Base-by-base conservation (phyloP, 2,329 filamentous ascomycete genomes). In the Tolypocladium paradoxum region DNA sequence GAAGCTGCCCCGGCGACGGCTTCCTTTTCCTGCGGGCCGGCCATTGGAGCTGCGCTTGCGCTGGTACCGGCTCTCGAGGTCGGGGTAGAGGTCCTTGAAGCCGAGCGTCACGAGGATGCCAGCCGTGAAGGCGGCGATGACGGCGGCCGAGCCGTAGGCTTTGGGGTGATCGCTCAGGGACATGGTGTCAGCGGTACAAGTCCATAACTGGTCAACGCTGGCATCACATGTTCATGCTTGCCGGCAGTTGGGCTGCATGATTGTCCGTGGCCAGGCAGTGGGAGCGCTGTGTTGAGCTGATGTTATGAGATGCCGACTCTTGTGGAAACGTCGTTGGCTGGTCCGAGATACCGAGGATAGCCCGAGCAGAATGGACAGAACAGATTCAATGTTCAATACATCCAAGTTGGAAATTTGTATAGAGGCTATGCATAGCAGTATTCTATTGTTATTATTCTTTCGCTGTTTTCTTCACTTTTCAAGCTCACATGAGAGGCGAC, bases 11-110 rank as follows among this genome's bases (percentile, higher is more conserved):
- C 72, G 66, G 4, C 72, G 67, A 3, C 53, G 50, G 37, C 2
- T 5, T 6, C 11, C 27, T 6, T 14, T 20, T 9, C 3, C 9
- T 4, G 37, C 48, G 33, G 36, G 36, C 27, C 57, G 57, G 18
- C 54, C 48, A 18, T 35, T 40, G 20, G 49, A 4, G 58, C 67
- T 56, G 53, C 66, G 65, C 58, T 70, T 70, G 57, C 69, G 73
- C 61, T 80, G 79, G 62, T 83, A 88, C 22, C 81, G 77, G 24
- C 75, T 70, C 66, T 90, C 84, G 48, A 90, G 76, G 60, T 89
- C 85, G 1, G 87, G 84, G 62, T 90, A 91, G 37, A 91, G 68
- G 65, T 92, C 87, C 68, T 90, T 90, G 72, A 89, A 83, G 54
- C 85, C 85, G 3, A 93, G 70, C 0, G 89, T 90, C 53, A 91